A percentile compares a stretch with the other conserved stretches of the same genome.
phyloP scores from a whole-genome alignment of 2,329 filamentous ascomycete genomes.

The Cryphonectria japonica region DNA sequence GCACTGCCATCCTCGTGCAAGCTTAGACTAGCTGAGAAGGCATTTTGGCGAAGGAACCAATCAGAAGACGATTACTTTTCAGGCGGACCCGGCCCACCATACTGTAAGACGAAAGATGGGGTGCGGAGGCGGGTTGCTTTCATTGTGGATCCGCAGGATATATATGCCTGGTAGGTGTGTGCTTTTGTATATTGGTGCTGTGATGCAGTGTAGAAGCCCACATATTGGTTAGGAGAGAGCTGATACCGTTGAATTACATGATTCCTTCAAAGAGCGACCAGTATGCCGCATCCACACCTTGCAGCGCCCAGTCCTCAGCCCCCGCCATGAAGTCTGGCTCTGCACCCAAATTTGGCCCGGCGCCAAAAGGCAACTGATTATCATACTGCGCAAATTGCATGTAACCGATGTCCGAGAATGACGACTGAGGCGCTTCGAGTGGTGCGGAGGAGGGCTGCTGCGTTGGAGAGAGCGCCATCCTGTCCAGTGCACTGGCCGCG shows the following conservation, averaged over 20 bases:
- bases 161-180: background rate
- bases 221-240: background rate
- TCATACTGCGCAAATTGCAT: slow-evolving; percentile 23
- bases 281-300: slow-evolving; percentile 32
- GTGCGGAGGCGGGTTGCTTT: background rate
- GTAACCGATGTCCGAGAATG: slow-evolving; percentile 8
- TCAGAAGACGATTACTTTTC: background rate
- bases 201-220: background rate
- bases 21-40: slow-evolving; percentile 5
- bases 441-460: slow-evolving; percentile 21
- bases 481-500: slow-evolving; percentile 14
- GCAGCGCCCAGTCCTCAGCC: slow-evolving; percentile 31
- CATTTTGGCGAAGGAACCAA: slow-evolving; percentile 18
- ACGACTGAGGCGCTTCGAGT: background rate
- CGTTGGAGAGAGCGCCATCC: slow-evolving; percentile 22
- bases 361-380: slow-evolving; percentile 15
- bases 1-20: slow-evolving; percentile 6
- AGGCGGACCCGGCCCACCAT: background rate
- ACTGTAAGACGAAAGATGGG: background rate
- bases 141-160: background rate
- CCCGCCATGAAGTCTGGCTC: slow-evolving; percentile 33
- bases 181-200: background rate
- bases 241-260: slow-evolving; percentile 1
- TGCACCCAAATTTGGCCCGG: background rate
- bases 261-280: slow-evolving; percentile 31